Percentiles rank a stretch among this genome's conserved stretches.
phyloP scores from a whole-genome alignment of 2,329 filamentous ascomycete genomes.

The Aspergillus texensis region DNA sequence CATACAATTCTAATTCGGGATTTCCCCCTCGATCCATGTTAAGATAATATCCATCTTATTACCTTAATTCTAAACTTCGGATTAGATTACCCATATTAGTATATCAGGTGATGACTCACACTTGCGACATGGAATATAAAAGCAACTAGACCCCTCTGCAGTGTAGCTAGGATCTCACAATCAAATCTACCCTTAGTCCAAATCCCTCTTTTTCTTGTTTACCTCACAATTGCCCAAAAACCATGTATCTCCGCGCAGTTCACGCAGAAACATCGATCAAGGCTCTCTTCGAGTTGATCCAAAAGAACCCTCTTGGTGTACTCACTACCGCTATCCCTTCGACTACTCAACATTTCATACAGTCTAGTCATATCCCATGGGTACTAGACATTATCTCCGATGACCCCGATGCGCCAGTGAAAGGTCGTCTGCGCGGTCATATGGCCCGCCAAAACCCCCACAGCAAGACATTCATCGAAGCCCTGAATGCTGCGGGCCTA shows the following conservation, averaged over 20 bases:
- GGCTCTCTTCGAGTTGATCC: slow-evolving; percentile 57
- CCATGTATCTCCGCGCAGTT: slow-evolving; percentile 60
- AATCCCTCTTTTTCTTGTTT: not conserved
- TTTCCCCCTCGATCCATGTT: not conserved
- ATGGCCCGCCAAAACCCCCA: slow-evolving; percentile 67
- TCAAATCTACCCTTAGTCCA: not conserved
- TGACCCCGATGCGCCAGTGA: slow-evolving; percentile 38
- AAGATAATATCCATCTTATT: too few relatives aligned
- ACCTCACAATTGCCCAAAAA: not conserved
- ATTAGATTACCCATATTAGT: not conserved
- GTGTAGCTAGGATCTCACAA: not conserved
- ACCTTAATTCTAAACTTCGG: too few relatives aligned
- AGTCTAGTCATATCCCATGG: slow-evolving; percentile 64
- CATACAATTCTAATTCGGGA: not conserved
- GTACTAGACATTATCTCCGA: slow-evolving; percentile 54
- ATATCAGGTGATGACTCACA: not conserved
- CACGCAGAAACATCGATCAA: slow-evolving; percentile 57
- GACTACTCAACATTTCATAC: slow-evolving; percentile 52
- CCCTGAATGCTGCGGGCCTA: slow-evolving; percentile 34
- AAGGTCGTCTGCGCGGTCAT: slow-evolving; percentile 57
- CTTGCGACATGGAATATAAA: not conserved
- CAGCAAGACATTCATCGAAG: slow-evolving; percentile 61
- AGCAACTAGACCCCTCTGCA: not conserved
- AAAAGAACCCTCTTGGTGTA: slow-evolving; percentile 63
- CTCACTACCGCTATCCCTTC: slow-evolving; percentile 65